These are phyloP conservation scores for Mrakiaceae sp. DNA, from an alignment of 1,284 basidiomycete species.

Conservation along the genomic window DNA sequence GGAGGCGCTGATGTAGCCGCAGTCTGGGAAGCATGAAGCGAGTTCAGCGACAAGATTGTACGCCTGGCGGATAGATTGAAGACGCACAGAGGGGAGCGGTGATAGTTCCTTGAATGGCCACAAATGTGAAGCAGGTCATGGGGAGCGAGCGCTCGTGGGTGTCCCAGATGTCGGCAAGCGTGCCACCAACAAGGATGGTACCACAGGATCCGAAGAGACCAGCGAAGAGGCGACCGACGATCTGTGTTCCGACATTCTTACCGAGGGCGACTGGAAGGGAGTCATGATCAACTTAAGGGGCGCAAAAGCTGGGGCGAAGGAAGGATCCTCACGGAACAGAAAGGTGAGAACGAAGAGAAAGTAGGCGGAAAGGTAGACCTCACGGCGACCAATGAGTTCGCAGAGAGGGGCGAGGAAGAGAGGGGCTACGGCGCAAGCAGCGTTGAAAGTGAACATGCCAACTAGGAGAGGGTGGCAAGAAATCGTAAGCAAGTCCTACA, in stretches of 20 bases:
- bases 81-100: conserved; percentile 20
- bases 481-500: conserved; percentile 8
- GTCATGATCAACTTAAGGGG: neutral
- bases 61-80: too few relatives aligned
- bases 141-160: conserved; percentile 27
- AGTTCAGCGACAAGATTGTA: neutral
- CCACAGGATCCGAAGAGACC: conserved; percentile 30
- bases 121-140: conserved; percentile 30
- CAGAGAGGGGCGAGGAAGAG: conserved; percentile 30
- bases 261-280: conserved; percentile 23
- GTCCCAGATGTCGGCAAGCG: conserved; percentile 23
- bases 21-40: conserved; percentile 15
- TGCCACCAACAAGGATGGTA: conserved; percentile 25
- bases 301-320: neutral
- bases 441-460: conserved; percentile 20
- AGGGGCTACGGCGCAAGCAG: conserved; percentile 24
- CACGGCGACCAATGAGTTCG: conserved; percentile 29
- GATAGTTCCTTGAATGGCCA: conserved; percentile 24
- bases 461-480: neutral
- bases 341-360: conserved; percentile 25
- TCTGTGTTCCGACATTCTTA: conserved; percentile 28
- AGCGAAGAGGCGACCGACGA: conserved; percentile 28
- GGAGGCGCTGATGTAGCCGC: conserved; percentile 27
- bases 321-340: conserved; percentile 21
- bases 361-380: conserved; percentile 29